Conservation (phyloP, 257 asterid species). For the Ehretia macrophylla region DNA sequence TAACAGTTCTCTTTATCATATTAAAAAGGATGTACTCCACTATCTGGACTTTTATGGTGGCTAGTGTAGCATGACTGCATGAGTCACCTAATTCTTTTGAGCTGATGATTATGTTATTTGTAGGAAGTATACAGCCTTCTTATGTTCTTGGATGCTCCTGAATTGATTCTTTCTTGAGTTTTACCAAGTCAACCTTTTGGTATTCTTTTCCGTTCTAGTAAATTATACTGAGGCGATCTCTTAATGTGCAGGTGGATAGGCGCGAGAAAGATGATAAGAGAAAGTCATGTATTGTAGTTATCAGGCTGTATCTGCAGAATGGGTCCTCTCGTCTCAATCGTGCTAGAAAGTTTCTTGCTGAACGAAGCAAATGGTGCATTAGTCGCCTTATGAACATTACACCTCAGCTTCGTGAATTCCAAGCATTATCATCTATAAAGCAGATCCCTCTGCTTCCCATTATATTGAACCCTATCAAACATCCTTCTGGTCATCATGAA, state of each 20-base stretch:
- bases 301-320: slow-evolving; percentile 70
- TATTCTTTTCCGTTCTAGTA: slow-evolving; percentile 6
- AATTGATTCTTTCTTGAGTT: background rate
- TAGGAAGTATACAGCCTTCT: background rate
- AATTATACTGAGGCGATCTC: slow-evolving; percentile 21
- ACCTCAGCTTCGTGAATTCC: slow-evolving; percentile 97
- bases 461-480: slow-evolving; percentile 71
- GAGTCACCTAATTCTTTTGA: too few relatives aligned
- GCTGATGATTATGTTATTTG: too few relatives aligned
- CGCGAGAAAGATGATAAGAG: slow-evolving; percentile 78
- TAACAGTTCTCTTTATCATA: too few relatives aligned
- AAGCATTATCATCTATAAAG: slow-evolving; percentile 80
- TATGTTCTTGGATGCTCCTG: background rate
- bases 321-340: slow-evolving; percentile 78
- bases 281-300: slow-evolving; percentile 57
- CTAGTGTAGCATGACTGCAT: too few relatives aligned
- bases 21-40: too few relatives aligned
- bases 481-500: slow-evolving; percentile 36
- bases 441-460: slow-evolving; percentile 87
- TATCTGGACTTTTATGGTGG: too few relatives aligned
- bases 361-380: slow-evolving; percentile 88
- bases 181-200: slow-evolving; percentile 4
- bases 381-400: slow-evolving; percentile 89
- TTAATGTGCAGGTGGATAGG: slow-evolving; percentile 74
- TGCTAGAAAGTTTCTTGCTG: slow-evolving; percentile 75